A percentile compares a stretch with the other conserved stretches of the same genome.
These are phyloP conservation scores for Calycina marina DNA, from an alignment of 2,329 filamentous ascomycete genomes.

Conservation along the genomic window DNA sequence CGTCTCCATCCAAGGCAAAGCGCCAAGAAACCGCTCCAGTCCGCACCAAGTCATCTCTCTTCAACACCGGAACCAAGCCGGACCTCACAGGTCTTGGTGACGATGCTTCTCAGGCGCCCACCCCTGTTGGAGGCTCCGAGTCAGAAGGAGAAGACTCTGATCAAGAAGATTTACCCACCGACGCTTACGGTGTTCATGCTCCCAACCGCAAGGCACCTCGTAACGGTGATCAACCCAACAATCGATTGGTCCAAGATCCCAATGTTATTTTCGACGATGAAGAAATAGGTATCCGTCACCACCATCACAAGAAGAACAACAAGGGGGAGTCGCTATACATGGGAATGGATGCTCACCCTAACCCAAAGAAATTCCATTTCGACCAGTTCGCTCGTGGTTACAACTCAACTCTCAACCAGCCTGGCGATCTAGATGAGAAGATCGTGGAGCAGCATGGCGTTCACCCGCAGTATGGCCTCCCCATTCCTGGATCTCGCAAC, in stretches of 20 bases:
- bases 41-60: constrained; percentile 7
- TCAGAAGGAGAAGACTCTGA: constrained; percentile 12
- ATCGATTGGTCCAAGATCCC: constrained; percentile 13
- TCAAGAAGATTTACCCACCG: constrained; percentile 13
- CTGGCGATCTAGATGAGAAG: not conserved
- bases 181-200: constrained; percentile 16
- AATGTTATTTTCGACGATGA: constrained; percentile 15
- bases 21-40: constrained; percentile 2
- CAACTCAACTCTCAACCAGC: not conserved
- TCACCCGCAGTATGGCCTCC: constrained; percentile 13
- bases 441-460: constrained; percentile 1
- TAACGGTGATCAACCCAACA: constrained; percentile 14
- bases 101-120: constrained; percentile 10
- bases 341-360: constrained; percentile 15
- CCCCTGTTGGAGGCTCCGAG: constrained; percentile 9
- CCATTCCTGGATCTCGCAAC: constrained; percentile 4
- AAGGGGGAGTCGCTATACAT: constrained; percentile 12
- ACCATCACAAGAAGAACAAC: constrained; percentile 12
- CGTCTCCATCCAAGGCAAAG: constrained; percentile 5
- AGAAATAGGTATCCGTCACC: constrained; percentile 20
- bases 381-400: constrained; percentile 13
- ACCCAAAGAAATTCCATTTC: constrained; percentile 16
- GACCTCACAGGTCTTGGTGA: not conserved
- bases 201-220: constrained; percentile 8
- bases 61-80: not conserved